Conservation (phyloP, 2,329 filamentous ascomycete genomes). For the Anisogramma anomala region DNA sequence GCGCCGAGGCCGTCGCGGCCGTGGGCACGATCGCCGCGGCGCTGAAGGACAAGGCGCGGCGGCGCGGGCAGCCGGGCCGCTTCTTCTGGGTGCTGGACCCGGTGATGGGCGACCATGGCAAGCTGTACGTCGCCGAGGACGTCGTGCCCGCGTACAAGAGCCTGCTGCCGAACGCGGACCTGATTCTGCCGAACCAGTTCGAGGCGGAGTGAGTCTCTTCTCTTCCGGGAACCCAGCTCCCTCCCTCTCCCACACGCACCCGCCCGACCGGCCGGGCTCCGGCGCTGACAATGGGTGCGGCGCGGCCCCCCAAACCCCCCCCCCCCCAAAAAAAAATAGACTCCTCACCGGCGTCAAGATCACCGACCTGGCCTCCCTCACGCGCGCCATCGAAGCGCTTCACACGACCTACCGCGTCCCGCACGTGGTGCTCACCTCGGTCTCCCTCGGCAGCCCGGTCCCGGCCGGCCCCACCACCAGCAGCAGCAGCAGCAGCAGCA, state of each 20-base stretch:
- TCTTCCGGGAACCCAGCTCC: no score
- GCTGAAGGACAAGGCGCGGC: conserved; percentile 53
- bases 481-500: no score
- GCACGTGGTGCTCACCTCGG: conserved; percentile 86
- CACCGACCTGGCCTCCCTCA: conserved; percentile 59
- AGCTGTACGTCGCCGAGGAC: conserved; percentile 80
- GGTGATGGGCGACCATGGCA: conserved; percentile 95
- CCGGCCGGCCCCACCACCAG: conserved; percentile 36
- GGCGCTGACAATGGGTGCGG: no score
- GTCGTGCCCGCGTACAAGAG: conserved; percentile 84
- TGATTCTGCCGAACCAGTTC: conserved; percentile 94
- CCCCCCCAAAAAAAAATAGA: conserved; percentile 40
- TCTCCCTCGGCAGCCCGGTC: conserved; percentile 66
- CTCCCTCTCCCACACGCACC: no score
- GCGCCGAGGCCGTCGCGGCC: conserved; percentile 69
- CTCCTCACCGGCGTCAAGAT: conserved; percentile 79
- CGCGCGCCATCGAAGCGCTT: conserved; percentile 61
- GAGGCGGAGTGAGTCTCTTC: conserved; percentile 70
- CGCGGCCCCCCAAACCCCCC: no score
- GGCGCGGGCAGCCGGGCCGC: conserved; percentile 45
- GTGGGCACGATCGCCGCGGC: conserved; percentile 78
- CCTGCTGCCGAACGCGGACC: conserved; percentile 68
- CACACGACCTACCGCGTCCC: conserved; percentile 68
- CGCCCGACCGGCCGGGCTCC: no score
- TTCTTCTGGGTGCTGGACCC: conserved; percentile 98